Evolutionary conservation across 139 green algal species (phyloP), one percentile per base, ranked within the genome.

Genomic region (Pycnococcus provasolii): DNA sequence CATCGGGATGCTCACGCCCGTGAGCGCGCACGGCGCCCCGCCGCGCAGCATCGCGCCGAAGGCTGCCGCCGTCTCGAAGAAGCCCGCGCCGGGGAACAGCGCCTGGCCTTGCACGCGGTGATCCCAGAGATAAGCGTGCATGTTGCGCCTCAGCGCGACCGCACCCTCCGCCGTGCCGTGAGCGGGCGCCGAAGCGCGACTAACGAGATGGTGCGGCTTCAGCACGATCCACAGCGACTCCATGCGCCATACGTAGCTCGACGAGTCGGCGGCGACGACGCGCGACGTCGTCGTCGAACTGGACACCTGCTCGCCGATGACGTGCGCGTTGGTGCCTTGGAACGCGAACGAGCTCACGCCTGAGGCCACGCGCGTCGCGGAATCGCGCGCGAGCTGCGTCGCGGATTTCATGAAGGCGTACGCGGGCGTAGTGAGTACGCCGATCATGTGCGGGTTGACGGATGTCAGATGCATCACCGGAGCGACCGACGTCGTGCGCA

Each of bases 301-400:
- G 26, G 26, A 26, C 26, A 26, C 26, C 26, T 26, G 26, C 26
- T 26, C 26, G 26, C 26, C 26, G 13, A 66, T n/a, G 62, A 69
- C 69, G 54, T 94, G 81, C 6, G 79, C 82, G 66, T 91, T 90
- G 46, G 84, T 88, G 50, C 85, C 86, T 58, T 89, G 84, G 77
- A 91, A 94, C 0, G 88, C 88, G 66, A 95, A 95, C 2, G 84
- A 84, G 70, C 84, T 91, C 46, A 87, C 74, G 54, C 85, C 83
- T 9, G 11, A 46, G 39, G 40, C 8, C 6, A 66, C 59, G 43
- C 37, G 9, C 42, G 37, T 66, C n/a, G 37, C 42, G 5, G 8
- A 11, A 15, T 42, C 4, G 4, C 8, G 37, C 37, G 4, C 5
- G 6, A 11, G 7, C 59, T 40, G 7, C 6, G 4, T 13, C 8